phyloP scores from a whole-genome alignment of 257 asterid species.

The Fraxinus excelsior region DNA sequence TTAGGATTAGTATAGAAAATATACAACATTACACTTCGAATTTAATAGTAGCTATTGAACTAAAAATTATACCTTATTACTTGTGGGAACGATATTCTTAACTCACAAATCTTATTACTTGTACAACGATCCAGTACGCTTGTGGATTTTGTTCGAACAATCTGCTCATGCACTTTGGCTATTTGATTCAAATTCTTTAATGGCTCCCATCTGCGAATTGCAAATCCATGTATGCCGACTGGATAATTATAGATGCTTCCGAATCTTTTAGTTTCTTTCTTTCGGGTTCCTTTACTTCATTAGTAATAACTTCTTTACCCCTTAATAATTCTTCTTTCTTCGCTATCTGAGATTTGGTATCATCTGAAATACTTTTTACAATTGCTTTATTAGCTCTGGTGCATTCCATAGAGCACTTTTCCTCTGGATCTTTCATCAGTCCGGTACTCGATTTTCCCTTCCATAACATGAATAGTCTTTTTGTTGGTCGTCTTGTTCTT shows the following conservation, averaged over 20 bases:
- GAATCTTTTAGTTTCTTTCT: constrained; percentile 37
- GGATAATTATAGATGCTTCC: constrained; percentile 68
- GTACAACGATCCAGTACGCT: too few relatives aligned
- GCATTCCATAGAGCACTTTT: neutral
- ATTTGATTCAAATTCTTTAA: constrained; percentile 62
- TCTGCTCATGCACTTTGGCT: constrained; percentile 48
- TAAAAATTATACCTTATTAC: too few relatives aligned
- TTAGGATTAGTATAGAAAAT: too few relatives aligned
- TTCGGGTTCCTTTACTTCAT: constrained; percentile 16
- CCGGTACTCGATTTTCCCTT: constrained; percentile 28
- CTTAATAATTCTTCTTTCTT: constrained; percentile 16
- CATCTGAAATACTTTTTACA: constrained; percentile 19
- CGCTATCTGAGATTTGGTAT: constrained; percentile 25
- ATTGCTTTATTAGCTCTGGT: constrained; percentile 17
- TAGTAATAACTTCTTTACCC: constrained; percentile 14
- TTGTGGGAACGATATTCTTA: too few relatives aligned
- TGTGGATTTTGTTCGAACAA: too few relatives aligned
- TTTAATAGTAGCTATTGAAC: too few relatives aligned
- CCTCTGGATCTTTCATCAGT: constrained; percentile 22
- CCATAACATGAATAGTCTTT: constrained; percentile 40
- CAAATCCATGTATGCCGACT: constrained; percentile 73
- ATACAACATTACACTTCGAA: too few relatives aligned
- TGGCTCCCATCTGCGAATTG: constrained; percentile 60
- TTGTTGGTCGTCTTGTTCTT: constrained; percentile 28
- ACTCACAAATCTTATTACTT: too few relatives aligned